Evolutionary conservation across 495 filamentous ascomycete genomes (phyloP).

Genomic region (Xeromyces bisporus): DNA sequence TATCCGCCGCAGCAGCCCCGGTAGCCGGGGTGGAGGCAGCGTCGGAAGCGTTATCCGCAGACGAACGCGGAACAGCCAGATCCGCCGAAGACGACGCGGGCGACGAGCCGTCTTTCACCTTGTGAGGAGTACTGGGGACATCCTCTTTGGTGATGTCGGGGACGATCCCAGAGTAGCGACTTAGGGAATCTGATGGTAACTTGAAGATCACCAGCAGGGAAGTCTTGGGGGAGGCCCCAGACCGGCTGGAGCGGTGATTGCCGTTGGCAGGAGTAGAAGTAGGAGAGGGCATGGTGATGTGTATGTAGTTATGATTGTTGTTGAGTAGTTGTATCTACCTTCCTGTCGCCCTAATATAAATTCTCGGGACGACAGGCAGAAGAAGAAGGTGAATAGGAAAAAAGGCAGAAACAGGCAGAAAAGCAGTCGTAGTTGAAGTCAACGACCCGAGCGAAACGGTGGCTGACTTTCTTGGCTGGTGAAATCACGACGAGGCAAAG

Average conservation of each 20-base stretch:
- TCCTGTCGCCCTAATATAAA: too few relatives aligned
- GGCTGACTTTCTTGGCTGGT: too few relatives aligned
- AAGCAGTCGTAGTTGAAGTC: too few relatives aligned
- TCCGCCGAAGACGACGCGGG: slow-evolving; percentile 33
- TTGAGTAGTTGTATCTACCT: too few relatives aligned
- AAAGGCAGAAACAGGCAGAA: too few relatives aligned
- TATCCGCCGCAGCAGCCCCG: slow-evolving; percentile 38
- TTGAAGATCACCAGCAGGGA: slow-evolving; percentile 37
- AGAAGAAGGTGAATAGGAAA: too few relatives aligned
- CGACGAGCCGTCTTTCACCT: slow-evolving; percentile 29
- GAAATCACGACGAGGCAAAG: too few relatives aligned
- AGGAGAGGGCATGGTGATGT: slow-evolving; percentile 19
- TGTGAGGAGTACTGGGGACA: slow-evolving; percentile 16
- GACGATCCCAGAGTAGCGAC: slow-evolving; percentile 22
- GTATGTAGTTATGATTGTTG: too few relatives aligned
- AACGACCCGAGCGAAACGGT: too few relatives aligned
- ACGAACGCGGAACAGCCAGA: slow-evolving; percentile 33
- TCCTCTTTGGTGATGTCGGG: slow-evolving; percentile 10
- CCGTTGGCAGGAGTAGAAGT: slow-evolving; percentile 10
- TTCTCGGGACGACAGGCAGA: too few relatives aligned
- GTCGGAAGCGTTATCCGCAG: slow-evolving; percentile 36
- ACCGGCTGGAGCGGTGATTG: slow-evolving; percentile 23
- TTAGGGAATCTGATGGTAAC: slow-evolving; percentile 30
- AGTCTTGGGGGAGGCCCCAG: slow-evolving; percentile 8
- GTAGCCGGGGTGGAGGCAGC: slow-evolving; percentile 34